Base-by-base conservation (phyloP, 2,329 filamentous ascomycete genomes). In the Trichoderma breve region DNA sequence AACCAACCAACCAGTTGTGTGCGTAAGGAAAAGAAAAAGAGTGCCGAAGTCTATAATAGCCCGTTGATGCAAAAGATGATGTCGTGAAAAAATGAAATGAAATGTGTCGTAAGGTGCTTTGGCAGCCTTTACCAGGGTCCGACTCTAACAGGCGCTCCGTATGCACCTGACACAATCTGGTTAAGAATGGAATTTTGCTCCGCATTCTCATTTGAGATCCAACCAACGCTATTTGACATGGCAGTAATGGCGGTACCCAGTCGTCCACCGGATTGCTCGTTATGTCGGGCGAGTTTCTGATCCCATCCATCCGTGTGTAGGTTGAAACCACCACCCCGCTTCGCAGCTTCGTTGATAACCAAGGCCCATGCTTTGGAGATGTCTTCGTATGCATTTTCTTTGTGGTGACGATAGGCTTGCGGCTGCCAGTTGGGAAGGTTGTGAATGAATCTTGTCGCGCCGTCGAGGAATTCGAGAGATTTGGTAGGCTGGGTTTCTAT, bases 371-470 rank as follows among this genome's bases (percentile, higher is more conserved):
- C 96, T 78, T 92, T 94, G 30, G 93, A 92, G 74, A 99, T 95
- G 79, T 98, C 96, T 78, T 99, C 95, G 79, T 99, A 99, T 7
- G 95, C 95, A 74, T 94, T 94, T 75, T 97, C 92, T 82, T 98
- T 98, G 84, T 97, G 93, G 77, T 97, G 89, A 75, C 95, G 95
- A 83, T 98, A 92, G 74, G 93, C 90, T 73, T 92, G 92, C 58
- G 91, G 93, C 76, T 96, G 93, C 94, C 95, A 99, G 78, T 97
- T 89, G 3, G 96, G 96, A 57, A 99, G 86, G 51, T 91, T 87
- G 81, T 99, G 95, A 71, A 98, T 92, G 71, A 98, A 89, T 75
- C 95, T 91, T 36, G 96, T 99, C 72, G 93, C 95, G 60, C 92
- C 92, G 76, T 99, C 93, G 28, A 99, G 88, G 79, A 95, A 99